phyloP scores from a whole-genome alignment of 768 basidiomycete genomes.

The Gelatoporia subvermispora region DNA sequence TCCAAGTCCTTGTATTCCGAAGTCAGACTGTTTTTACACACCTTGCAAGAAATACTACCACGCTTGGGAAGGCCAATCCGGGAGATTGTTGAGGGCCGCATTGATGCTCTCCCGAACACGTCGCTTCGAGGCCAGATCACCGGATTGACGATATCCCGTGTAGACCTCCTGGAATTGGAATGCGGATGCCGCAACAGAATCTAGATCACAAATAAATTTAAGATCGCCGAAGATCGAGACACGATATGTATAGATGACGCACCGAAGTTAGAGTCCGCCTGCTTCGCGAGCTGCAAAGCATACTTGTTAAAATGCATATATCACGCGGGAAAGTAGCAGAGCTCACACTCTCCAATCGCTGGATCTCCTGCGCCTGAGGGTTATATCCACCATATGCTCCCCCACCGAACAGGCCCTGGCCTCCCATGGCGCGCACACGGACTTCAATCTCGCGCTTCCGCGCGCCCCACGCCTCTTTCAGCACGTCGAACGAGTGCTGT shows the following conservation, averaged over 20 bases:
- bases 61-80: slow-evolving; percentile 61
- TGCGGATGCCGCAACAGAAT: slow-evolving; percentile 61
- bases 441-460: slow-evolving; percentile 53
- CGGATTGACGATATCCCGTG: slow-evolving; percentile 67
- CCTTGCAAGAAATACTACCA: slow-evolving; percentile 10
- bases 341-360: slow-evolving; percentile 57
- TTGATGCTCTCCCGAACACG: slow-evolving; percentile 78
- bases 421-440: slow-evolving; percentile 39
- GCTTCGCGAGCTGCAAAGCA: slow-evolving; percentile 20
- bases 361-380: slow-evolving; percentile 37
- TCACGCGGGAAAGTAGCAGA: neutral
- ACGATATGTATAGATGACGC: slow-evolving; percentile 3
- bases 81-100: slow-evolving; percentile 64
- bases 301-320: neutral
- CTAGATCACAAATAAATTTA: slow-evolving; percentile 26
- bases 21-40: no score
- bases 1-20: no score
- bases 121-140: slow-evolving; percentile 63
- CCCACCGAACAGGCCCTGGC: slow-evolving; percentile 36
- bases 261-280: slow-evolving; percentile 27
- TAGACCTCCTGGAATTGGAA: slow-evolving; percentile 78
- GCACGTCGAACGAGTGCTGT: slow-evolving; percentile 52
- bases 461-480: slow-evolving; percentile 62
- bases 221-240: neutral
- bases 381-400: slow-evolving; percentile 15